phyloP scores from a whole-genome alignment of 352 stramenopile genomes.

The Globisporangium uncinulatum region DNA sequence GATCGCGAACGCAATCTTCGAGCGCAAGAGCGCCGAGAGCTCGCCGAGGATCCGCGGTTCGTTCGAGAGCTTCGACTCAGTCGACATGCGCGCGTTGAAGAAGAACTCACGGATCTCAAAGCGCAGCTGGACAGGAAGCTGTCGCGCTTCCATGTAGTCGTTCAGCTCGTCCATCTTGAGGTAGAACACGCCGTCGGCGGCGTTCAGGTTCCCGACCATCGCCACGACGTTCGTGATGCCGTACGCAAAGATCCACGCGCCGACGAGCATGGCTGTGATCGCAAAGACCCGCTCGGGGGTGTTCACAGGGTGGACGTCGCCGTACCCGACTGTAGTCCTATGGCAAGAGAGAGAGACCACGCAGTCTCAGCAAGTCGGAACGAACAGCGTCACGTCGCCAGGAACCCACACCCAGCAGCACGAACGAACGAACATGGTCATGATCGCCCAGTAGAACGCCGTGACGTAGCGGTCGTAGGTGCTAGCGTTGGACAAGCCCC shows the following conservation, averaged over 20 bases:
- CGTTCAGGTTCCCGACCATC: conserved; percentile 64
- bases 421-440: conserved; percentile 52
- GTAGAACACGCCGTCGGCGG: conserved; percentile 55
- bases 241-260: conserved; percentile 70
- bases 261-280: conserved; percentile 70
- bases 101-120: conserved; percentile 80
- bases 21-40: conserved; percentile 60
- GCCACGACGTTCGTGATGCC: conserved; percentile 77
- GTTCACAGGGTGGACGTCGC: conserved; percentile 39
- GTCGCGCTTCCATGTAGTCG: conserved; percentile 72
- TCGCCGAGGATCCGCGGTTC: conserved; percentile 60
- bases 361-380: background rate
- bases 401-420: background rate
- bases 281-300: conserved; percentile 56
- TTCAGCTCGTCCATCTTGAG: conserved; percentile 77
- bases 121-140: conserved; percentile 56
- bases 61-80: conserved; percentile 57
- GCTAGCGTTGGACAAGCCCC: conserved; percentile 26
- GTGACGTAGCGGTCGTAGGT: conserved; percentile 38
- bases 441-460: conserved; percentile 63
- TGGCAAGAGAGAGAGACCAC: background rate
- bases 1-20: conserved; percentile 72
- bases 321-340: conserved; percentile 54
- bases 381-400: too few species aligned
- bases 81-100: conserved; percentile 61